phyloP scores from a whole-genome alignment of 371 early-diverging fungal species.

The Mortierella sp. region DNA sequence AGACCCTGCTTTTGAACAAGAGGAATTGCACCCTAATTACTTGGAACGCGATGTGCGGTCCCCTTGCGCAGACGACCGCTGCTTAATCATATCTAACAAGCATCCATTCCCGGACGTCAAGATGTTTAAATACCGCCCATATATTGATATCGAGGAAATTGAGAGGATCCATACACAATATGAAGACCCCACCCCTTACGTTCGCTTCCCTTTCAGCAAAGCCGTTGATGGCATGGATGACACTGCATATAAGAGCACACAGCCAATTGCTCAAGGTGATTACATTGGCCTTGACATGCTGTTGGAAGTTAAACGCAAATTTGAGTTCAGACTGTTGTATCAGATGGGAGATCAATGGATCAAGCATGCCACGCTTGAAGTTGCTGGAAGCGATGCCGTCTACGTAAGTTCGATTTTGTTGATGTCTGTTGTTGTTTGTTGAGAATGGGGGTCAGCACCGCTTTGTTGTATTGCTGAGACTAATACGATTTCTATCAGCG shows the following conservation, averaged over 20 bases:
- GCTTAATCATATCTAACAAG: conserved; percentile 70
- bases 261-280: conserved; percentile 59
- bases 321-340: conserved; percentile 40
- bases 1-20: conserved; percentile 53
- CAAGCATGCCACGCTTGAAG: conserved; percentile 37
- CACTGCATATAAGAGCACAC: conserved; percentile 37
- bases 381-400: conserved; percentile 40
- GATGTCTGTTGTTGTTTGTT: no score
- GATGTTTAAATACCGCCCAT: conserved; percentile 65
- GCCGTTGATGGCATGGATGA: conserved; percentile 65
- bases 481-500: conserved; percentile 14
- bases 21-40: conserved; percentile 58
- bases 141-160: conserved; percentile 59
- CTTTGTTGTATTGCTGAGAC: not conserved
- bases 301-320: conserved; percentile 58
- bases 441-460: no score
- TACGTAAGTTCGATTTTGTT: conserved; percentile 33
- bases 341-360: conserved; percentile 58
- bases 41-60: conserved; percentile 61
- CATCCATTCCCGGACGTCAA: conserved; percentile 62
- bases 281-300: conserved; percentile 75
- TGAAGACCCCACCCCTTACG: conserved; percentile 51
- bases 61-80: conserved; percentile 68
- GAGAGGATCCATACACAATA: conserved; percentile 66
- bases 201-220: conserved; percentile 60